phyloP scores from a whole-genome alignment of 805 yeast species.

The Pichia paraexigua region DNA sequence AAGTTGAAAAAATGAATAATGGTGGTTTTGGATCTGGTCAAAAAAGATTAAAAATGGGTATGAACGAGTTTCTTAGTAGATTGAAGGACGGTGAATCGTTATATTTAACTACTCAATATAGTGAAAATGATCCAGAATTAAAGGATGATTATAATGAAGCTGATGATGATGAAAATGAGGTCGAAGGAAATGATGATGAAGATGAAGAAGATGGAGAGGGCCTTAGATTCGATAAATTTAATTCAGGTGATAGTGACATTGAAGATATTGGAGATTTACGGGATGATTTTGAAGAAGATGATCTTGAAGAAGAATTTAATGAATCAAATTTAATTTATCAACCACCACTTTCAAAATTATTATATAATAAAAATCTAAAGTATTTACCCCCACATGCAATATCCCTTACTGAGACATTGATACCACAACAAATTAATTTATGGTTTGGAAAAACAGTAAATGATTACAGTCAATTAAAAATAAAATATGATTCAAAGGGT shows the following conservation, averaged over 20 bases:
- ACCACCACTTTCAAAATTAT: conserved; percentile 43
- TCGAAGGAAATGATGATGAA: conserved; percentile 18
- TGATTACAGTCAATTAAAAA: conserved; percentile 7
- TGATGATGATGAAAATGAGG: conserved; percentile 19
- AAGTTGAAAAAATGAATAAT: conserved; percentile 49
- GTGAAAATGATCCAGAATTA: conserved; percentile 34
- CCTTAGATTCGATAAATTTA: conserved; percentile 2
- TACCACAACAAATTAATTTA: conserved; percentile 65
- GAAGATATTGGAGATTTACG: conserved; percentile 8
- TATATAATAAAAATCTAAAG: conserved; percentile 25
- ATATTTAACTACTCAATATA: conserved; percentile 67
- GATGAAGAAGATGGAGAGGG: conserved; percentile 18
- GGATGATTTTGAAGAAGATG: conserved; percentile 9
- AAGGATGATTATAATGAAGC: conserved; percentile 19
- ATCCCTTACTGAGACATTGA: conserved; percentile 21
- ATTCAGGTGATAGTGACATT: background rate
- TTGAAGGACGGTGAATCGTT: conserved; percentile 33
- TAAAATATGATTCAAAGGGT: conserved; percentile 19
- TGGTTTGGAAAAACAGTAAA: conserved; percentile 49
- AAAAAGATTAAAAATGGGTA: conserved; percentile 41
- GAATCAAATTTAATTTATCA: conserved; percentile 33
- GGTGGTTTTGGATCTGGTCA: conserved; percentile 68
- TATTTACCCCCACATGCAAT: conserved; percentile 25
- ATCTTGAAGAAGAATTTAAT: conserved; percentile 35
- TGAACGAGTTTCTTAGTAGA: conserved; percentile 39